A percentile compares a stretch with the other conserved stretches of the same genome.
These are phyloP conservation scores for Syzygium grande DNA, from an alignment of 345 rosid genomes.

Conservation along the genomic window DNA sequence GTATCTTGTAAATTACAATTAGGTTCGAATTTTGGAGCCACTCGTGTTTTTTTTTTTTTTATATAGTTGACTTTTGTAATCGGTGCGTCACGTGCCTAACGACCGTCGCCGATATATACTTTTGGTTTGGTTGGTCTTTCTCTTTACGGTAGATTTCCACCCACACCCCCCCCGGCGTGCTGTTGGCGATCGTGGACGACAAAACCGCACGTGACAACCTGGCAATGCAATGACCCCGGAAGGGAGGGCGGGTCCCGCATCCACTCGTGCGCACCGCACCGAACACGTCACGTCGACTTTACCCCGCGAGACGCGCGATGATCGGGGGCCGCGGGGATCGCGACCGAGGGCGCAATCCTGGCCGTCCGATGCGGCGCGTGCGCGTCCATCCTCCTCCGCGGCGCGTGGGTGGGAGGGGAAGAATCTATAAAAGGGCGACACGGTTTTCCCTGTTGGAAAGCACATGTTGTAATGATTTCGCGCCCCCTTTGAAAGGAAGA, in stretches of 20 bases:
- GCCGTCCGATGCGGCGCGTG: background rate
- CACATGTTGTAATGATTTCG: background rate
- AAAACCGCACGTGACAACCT: slow-evolving; percentile 33
- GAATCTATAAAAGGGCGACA: background rate
- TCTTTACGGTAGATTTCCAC: background rate
- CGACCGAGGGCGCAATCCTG: background rate
- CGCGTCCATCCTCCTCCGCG: background rate
- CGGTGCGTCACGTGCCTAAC: background rate
- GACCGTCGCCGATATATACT: background rate
- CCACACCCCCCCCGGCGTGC: too few species aligned
- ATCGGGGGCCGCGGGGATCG: background rate
- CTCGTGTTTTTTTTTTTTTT: background rate
- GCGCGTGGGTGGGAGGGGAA: background rate
- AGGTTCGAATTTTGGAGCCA: background rate
- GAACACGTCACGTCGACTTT: background rate
- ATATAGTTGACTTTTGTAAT: background rate
- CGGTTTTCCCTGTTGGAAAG: background rate
- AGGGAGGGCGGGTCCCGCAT: background rate
- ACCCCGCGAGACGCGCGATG: background rate
- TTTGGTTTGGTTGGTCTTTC: background rate
- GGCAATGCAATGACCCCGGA: slow-evolving; percentile 6
- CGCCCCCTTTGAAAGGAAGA: background rate
- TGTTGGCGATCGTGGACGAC: slow-evolving; percentile 1
- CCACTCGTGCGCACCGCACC: background rate
- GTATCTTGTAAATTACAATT: background rate